These are phyloP conservation scores for Austroboletus niveus DNA, from an alignment of 1,284 basidiomycete genomes.

Conservation along the genomic window DNA sequence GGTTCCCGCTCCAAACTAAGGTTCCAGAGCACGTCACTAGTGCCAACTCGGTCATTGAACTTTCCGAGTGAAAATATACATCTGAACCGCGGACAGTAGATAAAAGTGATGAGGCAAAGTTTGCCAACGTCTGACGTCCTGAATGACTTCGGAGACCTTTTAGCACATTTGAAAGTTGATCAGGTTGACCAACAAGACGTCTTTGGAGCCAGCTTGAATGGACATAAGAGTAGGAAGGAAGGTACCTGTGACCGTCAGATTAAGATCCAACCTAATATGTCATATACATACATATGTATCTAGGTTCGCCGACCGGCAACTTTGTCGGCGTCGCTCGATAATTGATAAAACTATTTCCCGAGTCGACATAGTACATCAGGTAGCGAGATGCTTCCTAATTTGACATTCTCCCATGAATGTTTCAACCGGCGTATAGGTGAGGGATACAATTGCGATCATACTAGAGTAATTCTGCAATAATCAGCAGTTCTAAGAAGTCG, in stretches of 20 bases:
- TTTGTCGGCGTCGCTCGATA: constrained; percentile 65
- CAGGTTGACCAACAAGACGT: constrained; percentile 54
- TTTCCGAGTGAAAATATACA: constrained; percentile 49
- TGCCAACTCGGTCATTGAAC: constrained; percentile 38
- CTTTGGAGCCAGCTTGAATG: constrained; percentile 78
- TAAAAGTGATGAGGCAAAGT: constrained; percentile 65
- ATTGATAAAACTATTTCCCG: constrained; percentile 67
- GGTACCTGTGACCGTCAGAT: constrained; percentile 49
- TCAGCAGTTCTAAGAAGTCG: constrained; percentile 54
- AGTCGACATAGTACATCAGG: constrained; percentile 40
- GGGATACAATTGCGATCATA: constrained; percentile 62
- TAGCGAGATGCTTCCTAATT: no score
- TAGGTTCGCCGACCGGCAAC: constrained; percentile 28
- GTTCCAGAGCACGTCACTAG: constrained; percentile 53
- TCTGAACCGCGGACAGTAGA: constrained; percentile 50
- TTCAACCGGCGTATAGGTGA: constrained; percentile 69
- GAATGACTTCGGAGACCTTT: constrained; percentile 69
- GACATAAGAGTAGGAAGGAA: constrained; percentile 76
- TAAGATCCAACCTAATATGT: neutral
- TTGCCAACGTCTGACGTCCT: constrained; percentile 77
- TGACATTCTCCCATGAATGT: no score
- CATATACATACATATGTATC: no score
- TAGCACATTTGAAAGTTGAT: constrained; percentile 79
- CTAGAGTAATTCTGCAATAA: constrained; percentile 66
- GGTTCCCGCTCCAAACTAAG: constrained; percentile 64